Percentiles rank a stretch among this genome's conserved stretches.
These are phyloP conservation scores for Kurtzmaniella quercitrusa DNA, from an alignment of 1,139 yeast species.

Conservation along the genomic window DNA sequence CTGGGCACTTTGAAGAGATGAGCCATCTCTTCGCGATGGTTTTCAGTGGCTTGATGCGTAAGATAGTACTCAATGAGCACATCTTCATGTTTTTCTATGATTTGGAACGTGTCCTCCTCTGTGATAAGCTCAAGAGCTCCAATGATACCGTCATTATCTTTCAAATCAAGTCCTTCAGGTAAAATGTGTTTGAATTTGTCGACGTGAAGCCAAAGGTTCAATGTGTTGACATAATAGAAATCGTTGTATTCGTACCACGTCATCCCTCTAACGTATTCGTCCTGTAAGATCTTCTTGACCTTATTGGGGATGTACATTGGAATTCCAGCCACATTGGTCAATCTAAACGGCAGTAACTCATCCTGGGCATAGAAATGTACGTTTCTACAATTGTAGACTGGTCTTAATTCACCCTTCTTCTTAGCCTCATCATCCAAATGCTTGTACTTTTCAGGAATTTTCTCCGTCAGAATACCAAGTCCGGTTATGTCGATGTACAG, in stretches of 20 bases:
- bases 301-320: conserved; percentile 28
- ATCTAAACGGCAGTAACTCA: conserved; percentile 30
- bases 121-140: conserved; percentile 14
- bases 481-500: conserved; percentile 38
- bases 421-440: conserved; percentile 9
- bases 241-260: conserved; percentile 16
- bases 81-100: conserved; percentile 23
- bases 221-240: conserved; percentile 18
- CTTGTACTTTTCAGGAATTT: conserved; percentile 19
- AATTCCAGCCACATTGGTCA: conserved; percentile 29
- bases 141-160: conserved; percentile 7
- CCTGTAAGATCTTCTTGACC: conserved; percentile 21
- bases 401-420: conserved; percentile 9
- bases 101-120: conserved; percentile 12
- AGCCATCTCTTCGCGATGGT: conserved; percentile 23
- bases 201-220: conserved; percentile 26
- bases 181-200: conserved; percentile 13
- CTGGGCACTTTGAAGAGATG: conserved; percentile 20
- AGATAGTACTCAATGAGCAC: conserved; percentile 27
- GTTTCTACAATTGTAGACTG: conserved; percentile 29
- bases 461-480: conserved; percentile 25
- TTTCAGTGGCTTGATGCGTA: conserved; percentile 24
- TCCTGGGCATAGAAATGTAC: conserved; percentile 30
- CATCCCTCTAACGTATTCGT: conserved; percentile 23
- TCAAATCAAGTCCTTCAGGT: conserved; percentile 13